These are phyloP conservation scores for Trichoderma sp. DNA, from an alignment of 2,329 filamentous ascomycete genomes.

Conservation along the genomic window DNA sequence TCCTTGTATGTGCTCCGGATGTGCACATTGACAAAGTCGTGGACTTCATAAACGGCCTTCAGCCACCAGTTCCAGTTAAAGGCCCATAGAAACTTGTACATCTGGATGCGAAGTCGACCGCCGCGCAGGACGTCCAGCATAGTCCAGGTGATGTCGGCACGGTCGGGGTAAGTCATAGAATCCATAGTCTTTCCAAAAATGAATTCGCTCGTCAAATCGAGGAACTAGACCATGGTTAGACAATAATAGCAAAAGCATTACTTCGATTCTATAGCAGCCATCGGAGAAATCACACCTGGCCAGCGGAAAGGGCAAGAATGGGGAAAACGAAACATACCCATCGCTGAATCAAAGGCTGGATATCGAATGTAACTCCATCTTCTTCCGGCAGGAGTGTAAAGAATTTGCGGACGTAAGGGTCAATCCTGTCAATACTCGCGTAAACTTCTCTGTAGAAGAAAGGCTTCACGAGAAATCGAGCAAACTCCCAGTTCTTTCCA, in stretches of 20 bases:
- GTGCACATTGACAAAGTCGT: constrained; percentile 30
- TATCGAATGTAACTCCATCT: constrained; percentile 1
- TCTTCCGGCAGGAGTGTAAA: constrained; percentile 4
- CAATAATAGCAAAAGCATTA: no score
- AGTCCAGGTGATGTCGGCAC: constrained; percentile 30
- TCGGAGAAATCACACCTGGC: no score
- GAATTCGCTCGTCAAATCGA: constrained; percentile 31
- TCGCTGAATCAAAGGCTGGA: constrained; percentile 1
- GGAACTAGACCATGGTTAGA: constrained; percentile 25
- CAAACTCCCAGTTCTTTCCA: neutral
- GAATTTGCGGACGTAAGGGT: neutral
- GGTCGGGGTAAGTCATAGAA: constrained; percentile 29
- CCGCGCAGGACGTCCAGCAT: constrained; percentile 31
- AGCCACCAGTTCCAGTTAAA: constrained; percentile 33
- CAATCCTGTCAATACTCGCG: neutral
- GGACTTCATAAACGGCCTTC: constrained; percentile 29
- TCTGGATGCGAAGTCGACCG: constrained; percentile 29
- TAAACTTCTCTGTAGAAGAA: constrained; percentile 2
- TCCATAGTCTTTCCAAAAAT: constrained; percentile 31
- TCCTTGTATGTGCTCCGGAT: constrained; percentile 29
- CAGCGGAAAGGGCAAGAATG: neutral
- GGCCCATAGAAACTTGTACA: constrained; percentile 31
- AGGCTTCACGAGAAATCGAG: constrained; percentile 5
- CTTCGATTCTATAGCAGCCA: neutral
- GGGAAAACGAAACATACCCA: constrained; percentile 13